A percentile compares a stretch with the other conserved stretches of the same genome.
Evolutionary conservation across 371 early-diverging fungal genomes (phyloP).

Genomic region (Syncephalastrum racemosum): DNA sequence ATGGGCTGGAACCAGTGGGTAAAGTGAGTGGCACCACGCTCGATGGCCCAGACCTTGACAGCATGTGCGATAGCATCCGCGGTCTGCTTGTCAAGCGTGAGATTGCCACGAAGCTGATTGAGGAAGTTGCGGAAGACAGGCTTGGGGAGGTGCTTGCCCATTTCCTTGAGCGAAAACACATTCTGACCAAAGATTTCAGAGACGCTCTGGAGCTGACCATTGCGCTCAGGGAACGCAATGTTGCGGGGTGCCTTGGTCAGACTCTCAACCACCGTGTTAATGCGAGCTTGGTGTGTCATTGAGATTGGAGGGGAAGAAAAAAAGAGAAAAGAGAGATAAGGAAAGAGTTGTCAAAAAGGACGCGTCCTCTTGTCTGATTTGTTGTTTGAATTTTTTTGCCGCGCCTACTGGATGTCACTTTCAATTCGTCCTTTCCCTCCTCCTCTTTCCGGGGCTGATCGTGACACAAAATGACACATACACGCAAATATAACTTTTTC

Average conservation of each 20-base stretch:
- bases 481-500: too few species aligned
- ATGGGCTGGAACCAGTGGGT: slow-evolving; percentile 99
- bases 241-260: slow-evolving; percentile 34
- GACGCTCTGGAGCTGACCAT: slow-evolving; percentile 71
- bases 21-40: slow-evolving; percentile 94
- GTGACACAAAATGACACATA: too few species aligned
- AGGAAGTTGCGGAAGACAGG: slow-evolving; percentile 87
- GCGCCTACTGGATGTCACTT: too few species aligned
- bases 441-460: too few species aligned
- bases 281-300: slow-evolving; percentile 37
- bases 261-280: slow-evolving; percentile 33
- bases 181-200: slow-evolving; percentile 92
- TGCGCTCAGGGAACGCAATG: slow-evolving; percentile 66
- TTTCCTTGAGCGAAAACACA: slow-evolving; percentile 86
- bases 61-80: slow-evolving; percentile 98
- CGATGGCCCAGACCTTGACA: slow-evolving; percentile 96
- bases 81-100: slow-evolving; percentile 85
- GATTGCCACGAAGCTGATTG: slow-evolving; percentile 86
- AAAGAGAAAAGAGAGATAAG: slow-evolving; percentile 11
- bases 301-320: slow-evolving; percentile 7
- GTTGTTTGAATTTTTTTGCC: slow-evolving; percentile 1
- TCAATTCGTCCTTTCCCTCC: too few species aligned
- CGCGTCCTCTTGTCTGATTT: background rate
- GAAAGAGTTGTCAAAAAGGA: slow-evolving; percentile 5
- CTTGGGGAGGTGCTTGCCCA: slow-evolving; percentile 91